Base-by-base conservation (phyloP, 2,329 filamentous ascomycete species). In the Nectriaceae sp. region DNA sequence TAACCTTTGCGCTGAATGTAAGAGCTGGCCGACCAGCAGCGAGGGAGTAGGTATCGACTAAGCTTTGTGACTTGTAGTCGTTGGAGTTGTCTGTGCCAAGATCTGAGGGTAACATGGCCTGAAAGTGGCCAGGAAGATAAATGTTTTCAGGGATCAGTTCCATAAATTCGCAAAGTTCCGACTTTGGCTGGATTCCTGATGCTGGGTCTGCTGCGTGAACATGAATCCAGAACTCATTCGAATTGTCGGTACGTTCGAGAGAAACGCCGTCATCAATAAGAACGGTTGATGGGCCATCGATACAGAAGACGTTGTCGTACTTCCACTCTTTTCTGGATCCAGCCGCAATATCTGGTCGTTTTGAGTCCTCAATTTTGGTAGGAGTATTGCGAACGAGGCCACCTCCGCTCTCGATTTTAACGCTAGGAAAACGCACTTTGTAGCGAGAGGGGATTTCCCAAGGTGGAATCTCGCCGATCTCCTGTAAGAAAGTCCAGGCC, bases 191-290 rank as follows among this genome's bases (percentile, higher is more conserved):
- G 53, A 94, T 82, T 49, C 82, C 80, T 4, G 89, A 88, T 3
- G 87, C 86, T 8, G 89, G 89, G 61, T 94, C 90, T 13, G 90
- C 89, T 36, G 88, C 79, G 65, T 94, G 89, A 24, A 90, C 70
- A 61, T 91, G 88, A 22, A 93, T 73, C 89, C 89, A 94, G 60
- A 81, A 83, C 55, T 87, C 76, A 42, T 75, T 64, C 18, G 75
- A 52, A 16, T 67, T 71, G 4, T 74, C 68, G 1, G 85, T 79
- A 39, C 69, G 65, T 62, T 90, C 85, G 6, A 94, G 62, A 1
- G 89, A 93, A 8, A 95, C 70, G 2, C 85, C 89, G 63, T 95
- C 89, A 57, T 95, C 89, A 49, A 94, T 87, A 57, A 93, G 84
- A 21, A 78, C 73, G 0, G 90, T 87, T 29, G 69, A 70, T 18